Percentiles rank a stretch among this genome's conserved stretches.
Conservation (phyloP, 2,329 filamentous ascomycete genomes). For the Apiospora aurea region DNA sequence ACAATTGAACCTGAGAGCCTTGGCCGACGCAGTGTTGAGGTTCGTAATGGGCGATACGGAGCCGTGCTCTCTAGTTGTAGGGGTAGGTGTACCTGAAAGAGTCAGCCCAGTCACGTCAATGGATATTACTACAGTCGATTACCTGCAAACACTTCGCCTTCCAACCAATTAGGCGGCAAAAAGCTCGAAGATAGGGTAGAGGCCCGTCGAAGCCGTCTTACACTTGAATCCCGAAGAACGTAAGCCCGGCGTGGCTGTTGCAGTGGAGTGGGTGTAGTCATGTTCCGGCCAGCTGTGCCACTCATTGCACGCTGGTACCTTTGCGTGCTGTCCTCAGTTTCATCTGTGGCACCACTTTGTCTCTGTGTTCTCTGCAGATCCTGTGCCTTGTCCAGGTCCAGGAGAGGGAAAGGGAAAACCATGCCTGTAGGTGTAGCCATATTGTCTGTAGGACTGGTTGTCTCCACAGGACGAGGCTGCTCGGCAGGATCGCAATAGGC, state of each 20-base stretch:
- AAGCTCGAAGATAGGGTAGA: slow-evolving; percentile 29
- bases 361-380: slow-evolving; percentile 35
- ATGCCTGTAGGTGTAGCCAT: slow-evolving; percentile 30
- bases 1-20: not conserved
- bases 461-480: not conserved
- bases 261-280: slow-evolving; percentile 21
- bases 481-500: not conserved
- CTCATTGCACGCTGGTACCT: slow-evolving; percentile 31
- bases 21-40: not conserved
- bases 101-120: not conserved
- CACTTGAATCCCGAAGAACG: slow-evolving; percentile 15
- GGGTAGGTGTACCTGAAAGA: not conserved
- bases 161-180: slow-evolving; percentile 23
- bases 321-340: slow-evolving; percentile 32
- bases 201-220: slow-evolving; percentile 19
- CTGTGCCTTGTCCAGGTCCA: slow-evolving; percentile 38
- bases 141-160: not conserved
- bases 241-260: slow-evolving; percentile 27
- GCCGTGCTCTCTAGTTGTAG: not conserved
- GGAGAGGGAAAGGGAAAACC: slow-evolving; percentile 39
- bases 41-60: not conserved
- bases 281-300: slow-evolving; percentile 22
- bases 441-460: slow-evolving; percentile 22
- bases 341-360: slow-evolving; percentile 36
- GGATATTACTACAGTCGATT: not conserved